These are phyloP conservation scores for Aspergillus aculeatinus DNA, from an alignment of 2,329 filamentous ascomycete species.

Conservation along the genomic window DNA sequence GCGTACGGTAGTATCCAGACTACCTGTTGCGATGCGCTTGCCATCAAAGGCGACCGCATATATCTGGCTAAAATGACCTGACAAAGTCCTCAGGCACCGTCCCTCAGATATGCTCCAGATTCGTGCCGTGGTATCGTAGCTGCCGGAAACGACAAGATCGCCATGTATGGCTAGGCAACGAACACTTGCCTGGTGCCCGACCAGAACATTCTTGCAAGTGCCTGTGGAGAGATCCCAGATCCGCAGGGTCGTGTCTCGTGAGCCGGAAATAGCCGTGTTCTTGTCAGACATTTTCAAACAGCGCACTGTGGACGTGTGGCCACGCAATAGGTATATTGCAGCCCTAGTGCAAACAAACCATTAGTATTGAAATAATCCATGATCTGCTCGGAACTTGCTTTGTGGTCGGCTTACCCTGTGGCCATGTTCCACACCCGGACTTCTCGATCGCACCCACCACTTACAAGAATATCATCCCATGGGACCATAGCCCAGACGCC, in stretches of 20 bases:
- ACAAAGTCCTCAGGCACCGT: conserved; percentile 82
- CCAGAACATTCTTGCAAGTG: conserved; percentile 83
- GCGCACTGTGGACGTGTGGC: conserved; percentile 93
- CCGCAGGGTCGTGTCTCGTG: conserved; percentile 86
- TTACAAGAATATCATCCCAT: conserved; percentile 92
- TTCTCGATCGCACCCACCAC: conserved; percentile 93
- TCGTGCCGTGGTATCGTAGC: conserved; percentile 93
- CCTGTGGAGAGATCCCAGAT: conserved; percentile 93
- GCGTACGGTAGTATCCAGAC: conserved; percentile 91
- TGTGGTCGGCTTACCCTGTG: conserved; percentile 65
- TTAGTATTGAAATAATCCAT: background rate
- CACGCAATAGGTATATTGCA: conserved; percentile 79
- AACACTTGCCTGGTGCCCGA: conserved; percentile 94
- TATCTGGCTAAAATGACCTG: conserved; percentile 96
- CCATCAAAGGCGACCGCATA: conserved; percentile 98
- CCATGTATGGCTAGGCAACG: conserved; percentile 94
- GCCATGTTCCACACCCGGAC: conserved; percentile 96
- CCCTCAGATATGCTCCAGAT: conserved; percentile 99
- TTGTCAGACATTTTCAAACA: conserved; percentile 97
- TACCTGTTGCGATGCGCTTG: conserved; percentile 87
- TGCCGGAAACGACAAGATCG: conserved; percentile 95
- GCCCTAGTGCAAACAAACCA: conserved; percentile 50
- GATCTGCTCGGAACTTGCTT: background rate
- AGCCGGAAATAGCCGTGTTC: conserved; percentile 93
- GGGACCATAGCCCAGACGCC: conserved; percentile 99